phyloP scores from a whole-genome alignment of 2,329 filamentous ascomycete genomes.

The Xylariaceae sp. region DNA sequence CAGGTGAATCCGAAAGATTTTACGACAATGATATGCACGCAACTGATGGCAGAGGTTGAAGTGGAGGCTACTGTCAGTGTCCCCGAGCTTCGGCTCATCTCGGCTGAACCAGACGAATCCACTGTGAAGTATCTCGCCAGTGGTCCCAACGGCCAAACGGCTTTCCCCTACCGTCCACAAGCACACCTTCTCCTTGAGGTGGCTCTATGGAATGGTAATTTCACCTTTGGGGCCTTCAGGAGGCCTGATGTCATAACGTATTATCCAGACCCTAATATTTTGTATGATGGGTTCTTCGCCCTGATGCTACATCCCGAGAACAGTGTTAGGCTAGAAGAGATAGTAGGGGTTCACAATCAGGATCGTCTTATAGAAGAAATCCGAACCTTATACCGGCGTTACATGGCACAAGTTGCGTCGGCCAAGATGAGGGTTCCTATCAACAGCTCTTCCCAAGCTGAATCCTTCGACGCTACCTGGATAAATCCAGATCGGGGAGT shows the following conservation, averaged over 20 bases:
- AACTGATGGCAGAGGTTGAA: conserved; percentile 8
- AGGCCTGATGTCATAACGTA: not conserved
- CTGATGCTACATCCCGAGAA: conserved; percentile 11
- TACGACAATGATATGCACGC: conserved; percentile 9
- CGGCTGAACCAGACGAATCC: conserved; percentile 8
- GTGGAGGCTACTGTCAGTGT: conserved; percentile 3
- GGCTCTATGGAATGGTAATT: conserved; percentile 3
- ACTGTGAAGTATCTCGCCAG: conserved; percentile 3
- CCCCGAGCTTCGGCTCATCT: conserved; percentile 3
- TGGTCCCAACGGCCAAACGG: conserved; percentile 5
- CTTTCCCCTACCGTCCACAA: conserved; percentile 9
- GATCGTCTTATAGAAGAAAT: conserved; percentile 6
- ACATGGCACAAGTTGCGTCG: conserved; percentile 10
- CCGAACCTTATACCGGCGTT: conserved; percentile 4
- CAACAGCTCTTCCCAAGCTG: not conserved
- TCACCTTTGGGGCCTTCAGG: not conserved
- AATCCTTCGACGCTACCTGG: conserved; percentile 8
- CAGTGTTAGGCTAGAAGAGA: not conserved
- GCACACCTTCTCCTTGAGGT: conserved; percentile 7
- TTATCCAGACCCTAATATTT: not conserved
- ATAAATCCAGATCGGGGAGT: conserved; percentile 7
- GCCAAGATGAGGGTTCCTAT: conserved; percentile 11
- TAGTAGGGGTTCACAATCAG: conserved; percentile 1
- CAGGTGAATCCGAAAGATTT: not conserved
- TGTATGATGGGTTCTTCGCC: conserved; percentile 6